Conservation (phyloP, 176 grass and related monocot species). For the Canna indica region DNA sequence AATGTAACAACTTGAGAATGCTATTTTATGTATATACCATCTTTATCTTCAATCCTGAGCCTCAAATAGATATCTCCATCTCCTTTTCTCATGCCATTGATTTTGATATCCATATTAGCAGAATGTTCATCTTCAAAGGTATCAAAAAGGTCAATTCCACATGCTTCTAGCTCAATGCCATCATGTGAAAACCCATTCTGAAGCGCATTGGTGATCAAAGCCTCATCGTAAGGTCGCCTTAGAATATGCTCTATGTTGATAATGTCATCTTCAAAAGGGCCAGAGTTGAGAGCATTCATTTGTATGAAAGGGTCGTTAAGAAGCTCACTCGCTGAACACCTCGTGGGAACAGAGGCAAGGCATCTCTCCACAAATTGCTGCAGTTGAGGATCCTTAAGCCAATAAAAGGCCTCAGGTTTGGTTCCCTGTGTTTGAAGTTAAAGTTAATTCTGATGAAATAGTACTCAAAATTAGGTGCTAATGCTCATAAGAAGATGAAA, state of each 20-base stretch:
- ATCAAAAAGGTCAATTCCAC: no score
- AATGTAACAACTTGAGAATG: neutral
- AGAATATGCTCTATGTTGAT: slow-evolving; percentile 13
- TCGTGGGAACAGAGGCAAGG: neutral
- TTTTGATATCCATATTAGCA: slow-evolving; percentile 68
- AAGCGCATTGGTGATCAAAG: slow-evolving; percentile 33
- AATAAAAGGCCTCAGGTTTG: slow-evolving; percentile 8
- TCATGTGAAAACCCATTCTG: slow-evolving; percentile 37
- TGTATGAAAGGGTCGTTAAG: slow-evolving; percentile 15
- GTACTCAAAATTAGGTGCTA: no score
- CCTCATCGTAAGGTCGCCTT: slow-evolving; percentile 26
- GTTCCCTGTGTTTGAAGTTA: neutral
- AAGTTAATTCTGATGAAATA: no score
- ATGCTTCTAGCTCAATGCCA: no score
- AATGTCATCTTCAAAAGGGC: slow-evolving; percentile 27
- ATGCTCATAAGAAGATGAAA: neutral
- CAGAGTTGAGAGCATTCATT: slow-evolving; percentile 23
- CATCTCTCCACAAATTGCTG: slow-evolving; percentile 16
- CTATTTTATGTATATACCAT: slow-evolving; percentile 39
- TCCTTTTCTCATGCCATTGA: slow-evolving; percentile 67
- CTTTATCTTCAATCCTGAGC: slow-evolving; percentile 60
- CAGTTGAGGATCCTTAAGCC: slow-evolving; percentile 8
- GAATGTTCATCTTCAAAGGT: slow-evolving; percentile 60
- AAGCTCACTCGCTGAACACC: slow-evolving; percentile 10
- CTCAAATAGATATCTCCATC: slow-evolving; percentile 68